phyloP scores from a whole-genome alignment of 345 rosid genomes.

The Lumnitzera racemosa region DNA sequence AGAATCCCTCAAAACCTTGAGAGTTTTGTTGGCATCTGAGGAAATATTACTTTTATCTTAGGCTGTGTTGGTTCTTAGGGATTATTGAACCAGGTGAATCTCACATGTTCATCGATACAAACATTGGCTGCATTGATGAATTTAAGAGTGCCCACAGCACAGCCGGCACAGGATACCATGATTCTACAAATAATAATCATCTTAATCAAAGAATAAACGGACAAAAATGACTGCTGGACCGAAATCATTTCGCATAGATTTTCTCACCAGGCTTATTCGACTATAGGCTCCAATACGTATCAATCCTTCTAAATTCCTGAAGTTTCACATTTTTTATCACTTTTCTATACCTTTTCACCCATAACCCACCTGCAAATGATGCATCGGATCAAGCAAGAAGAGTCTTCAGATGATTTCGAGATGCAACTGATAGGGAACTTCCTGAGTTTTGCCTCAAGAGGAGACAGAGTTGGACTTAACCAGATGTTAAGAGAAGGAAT shows the following conservation, averaged over 20 bases:
- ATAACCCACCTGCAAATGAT: conserved; percentile 8
- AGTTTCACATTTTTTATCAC: background rate
- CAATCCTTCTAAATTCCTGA: background rate
- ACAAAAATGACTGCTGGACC: background rate
- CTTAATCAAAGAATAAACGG: background rate
- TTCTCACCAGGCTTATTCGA: background rate
- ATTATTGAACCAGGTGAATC: too few species aligned
- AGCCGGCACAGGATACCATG: too few species aligned
- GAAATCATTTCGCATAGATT: background rate
- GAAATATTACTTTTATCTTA: too few species aligned
- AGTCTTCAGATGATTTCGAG: conserved; percentile 11
- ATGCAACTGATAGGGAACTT: conserved; percentile 60
- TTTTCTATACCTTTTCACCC: background rate
- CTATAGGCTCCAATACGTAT: background rate
- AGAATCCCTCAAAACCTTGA: too few species aligned
- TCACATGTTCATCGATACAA: too few species aligned
- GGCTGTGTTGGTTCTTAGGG: too few species aligned
- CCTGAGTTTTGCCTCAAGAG: conserved; percentile 53
- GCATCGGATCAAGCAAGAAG: conserved; percentile 15
- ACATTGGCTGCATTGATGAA: too few species aligned
- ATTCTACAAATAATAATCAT: too few species aligned
- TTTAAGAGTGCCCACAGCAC: too few species aligned
- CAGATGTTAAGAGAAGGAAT: conserved; percentile 47
- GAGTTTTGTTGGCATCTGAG: too few species aligned
- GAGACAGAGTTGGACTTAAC: conserved; percentile 56